These are phyloP conservation scores for Fusarium siculi DNA, from an alignment of 2,329 filamentous ascomycete species.

Conservation along the genomic window DNA sequence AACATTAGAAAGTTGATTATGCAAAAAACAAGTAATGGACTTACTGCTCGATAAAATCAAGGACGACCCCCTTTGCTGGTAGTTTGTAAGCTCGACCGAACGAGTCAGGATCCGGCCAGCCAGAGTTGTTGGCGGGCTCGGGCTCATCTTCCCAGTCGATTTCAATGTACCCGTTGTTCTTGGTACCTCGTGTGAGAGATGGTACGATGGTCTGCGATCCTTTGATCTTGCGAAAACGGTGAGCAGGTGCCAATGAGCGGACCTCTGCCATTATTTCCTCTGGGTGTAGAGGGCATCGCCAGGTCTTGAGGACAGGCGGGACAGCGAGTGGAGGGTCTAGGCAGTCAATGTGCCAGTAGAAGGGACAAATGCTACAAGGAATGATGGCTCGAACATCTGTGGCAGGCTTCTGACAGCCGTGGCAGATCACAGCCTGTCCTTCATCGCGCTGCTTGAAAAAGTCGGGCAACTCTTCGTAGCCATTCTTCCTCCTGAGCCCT, in stretches of 20 bases:
- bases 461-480: conserved; percentile 72
- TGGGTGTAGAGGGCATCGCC: conserved; percentile 89
- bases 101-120: conserved; percentile 67
- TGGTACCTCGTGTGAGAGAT: conserved; percentile 69
- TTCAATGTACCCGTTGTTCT: conserved; percentile 78
- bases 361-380: conserved; percentile 83
- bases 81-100: conserved; percentile 75
- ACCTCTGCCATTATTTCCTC: conserved; percentile 76
- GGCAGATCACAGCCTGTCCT: conserved; percentile 80
- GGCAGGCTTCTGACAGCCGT: conserved; percentile 75
- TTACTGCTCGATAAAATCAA: conserved; percentile 77
- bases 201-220: conserved; percentile 63
- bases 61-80: conserved; percentile 71
- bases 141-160: conserved; percentile 70
- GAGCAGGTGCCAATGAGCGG: conserved; percentile 68
- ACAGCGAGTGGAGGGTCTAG: conserved; percentile 84
- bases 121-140: conserved; percentile 64
- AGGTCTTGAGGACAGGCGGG: conserved; percentile 80
- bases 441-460: conserved; percentile 79
- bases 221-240: conserved; percentile 71
- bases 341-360: conserved; percentile 94
- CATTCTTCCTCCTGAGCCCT: conserved; percentile 59
- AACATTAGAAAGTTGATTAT: conserved; percentile 22
- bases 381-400: conserved; percentile 75
- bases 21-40: conserved; percentile 41